Percentiles rank a stretch among this genome's conserved stretches.
phyloP scores from a whole-genome alignment of 1,139 yeast species.

The Protomyces gravidus region DNA sequence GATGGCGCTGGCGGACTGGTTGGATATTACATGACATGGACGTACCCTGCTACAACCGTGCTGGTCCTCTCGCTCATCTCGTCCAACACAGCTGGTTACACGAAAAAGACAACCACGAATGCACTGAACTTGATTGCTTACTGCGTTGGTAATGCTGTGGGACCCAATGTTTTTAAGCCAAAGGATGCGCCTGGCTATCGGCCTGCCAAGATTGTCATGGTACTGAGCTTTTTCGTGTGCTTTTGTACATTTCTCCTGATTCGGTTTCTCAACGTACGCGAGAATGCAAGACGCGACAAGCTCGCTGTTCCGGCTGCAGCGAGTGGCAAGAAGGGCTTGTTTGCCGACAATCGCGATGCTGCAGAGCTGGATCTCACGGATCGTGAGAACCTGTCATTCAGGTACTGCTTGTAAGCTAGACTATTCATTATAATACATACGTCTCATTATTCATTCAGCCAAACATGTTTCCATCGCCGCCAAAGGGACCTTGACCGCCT shows the following conservation, averaged over 20 bases:
- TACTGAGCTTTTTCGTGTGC: constrained; percentile 46
- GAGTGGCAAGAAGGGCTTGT: constrained; percentile 27
- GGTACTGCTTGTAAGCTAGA: constrained; percentile 46
- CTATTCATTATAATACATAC: too few relatives aligned
- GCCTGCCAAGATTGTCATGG: constrained; percentile 49
- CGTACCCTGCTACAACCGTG: constrained; percentile 45
- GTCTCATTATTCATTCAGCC: too few relatives aligned
- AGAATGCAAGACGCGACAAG: constrained; percentile 48
- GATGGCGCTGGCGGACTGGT: constrained; percentile 35
- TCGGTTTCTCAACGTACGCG: constrained; percentile 42
- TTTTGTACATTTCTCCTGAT: constrained; percentile 40
- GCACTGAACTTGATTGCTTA: constrained; percentile 60
- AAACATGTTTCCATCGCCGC: neutral
- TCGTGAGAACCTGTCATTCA: constrained; percentile 55
- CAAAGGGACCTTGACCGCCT: neutral
- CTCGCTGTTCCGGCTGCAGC: constrained; percentile 36
- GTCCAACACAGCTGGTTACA: constrained; percentile 64
- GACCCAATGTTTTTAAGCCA: constrained; percentile 62
- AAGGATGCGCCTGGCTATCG: constrained; percentile 52
- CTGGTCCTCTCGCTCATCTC: constrained; percentile 46
- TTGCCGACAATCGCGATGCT: constrained; percentile 41
- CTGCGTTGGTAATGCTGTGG: constrained; percentile 64
- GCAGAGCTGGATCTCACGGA: constrained; percentile 62
- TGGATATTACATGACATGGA: constrained; percentile 37
- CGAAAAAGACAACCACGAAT: constrained; percentile 59